Evolutionary conservation across 192 early-diverging fungal species (phyloP), one percentile per base, ranked within the genome.

Genomic region (Backusella luteola): DNA sequence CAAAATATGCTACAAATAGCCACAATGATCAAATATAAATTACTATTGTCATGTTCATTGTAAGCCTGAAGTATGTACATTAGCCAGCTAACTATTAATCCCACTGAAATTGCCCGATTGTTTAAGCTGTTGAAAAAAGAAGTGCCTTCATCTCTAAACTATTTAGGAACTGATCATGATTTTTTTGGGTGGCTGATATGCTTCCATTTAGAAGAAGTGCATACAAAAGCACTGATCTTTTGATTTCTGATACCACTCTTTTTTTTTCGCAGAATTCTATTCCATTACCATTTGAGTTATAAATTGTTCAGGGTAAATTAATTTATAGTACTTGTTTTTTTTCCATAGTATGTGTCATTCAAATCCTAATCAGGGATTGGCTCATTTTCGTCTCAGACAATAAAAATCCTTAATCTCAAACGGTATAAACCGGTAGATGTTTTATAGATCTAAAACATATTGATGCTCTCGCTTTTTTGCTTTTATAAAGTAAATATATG

Each of bases 321-420:
- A 56, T 56, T 23, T 21, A 56, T 56, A 21, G 21, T 56, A 56
- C 21, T 21, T 9, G 19, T 11, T 56, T 56, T 56, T 11, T 21
- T 21, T 56, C 38, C 38, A 12, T 53, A 1, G 49, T 53, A 56
- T 56, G 53, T 56, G 53, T 56, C 53, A 56, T 56, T 56, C 21
- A n/a, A 21, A 56, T 56, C 8, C n/a, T 21, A 56, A 56, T n/a
- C 8, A 9, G n/a, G 21, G 53, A 56, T 56, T 56, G 53, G 53
- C 53, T 56, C 21, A 56, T 56, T 56, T 56, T 56, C 21, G 53
- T 56, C 53, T 56, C 53, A 56, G 53, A 56, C 53, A 56, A 53
- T 53, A 53, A 53, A 53, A 56, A 21, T 56, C n/a, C 19, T 56
- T 9, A 21, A 21, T 21, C n/a, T 21, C 19, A 56, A 56, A 8